Conservation (phyloP, 2,329 filamentous ascomycete species). For the Sporothrix variecibatus region DNA sequence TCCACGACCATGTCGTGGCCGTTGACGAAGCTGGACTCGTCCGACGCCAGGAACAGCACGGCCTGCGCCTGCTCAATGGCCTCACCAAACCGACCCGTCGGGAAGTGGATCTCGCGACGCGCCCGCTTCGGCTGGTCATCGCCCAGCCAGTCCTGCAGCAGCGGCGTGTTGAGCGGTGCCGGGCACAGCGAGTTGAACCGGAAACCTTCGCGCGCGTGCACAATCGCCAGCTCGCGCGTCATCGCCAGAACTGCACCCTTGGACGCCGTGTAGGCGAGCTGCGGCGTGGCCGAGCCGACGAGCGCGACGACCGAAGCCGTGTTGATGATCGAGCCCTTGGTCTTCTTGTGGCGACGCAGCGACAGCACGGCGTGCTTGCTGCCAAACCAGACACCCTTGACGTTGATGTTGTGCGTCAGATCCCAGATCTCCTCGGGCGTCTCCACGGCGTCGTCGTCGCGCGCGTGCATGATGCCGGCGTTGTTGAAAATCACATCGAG, state of each 20-base stretch:
- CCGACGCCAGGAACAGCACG: constrained; percentile 82
- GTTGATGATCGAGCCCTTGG: constrained; percentile 82
- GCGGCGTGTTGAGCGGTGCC: constrained; percentile 86
- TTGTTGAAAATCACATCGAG: constrained; percentile 96
- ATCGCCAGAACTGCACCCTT: constrained; percentile 91
- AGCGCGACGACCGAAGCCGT: constrained; percentile 87
- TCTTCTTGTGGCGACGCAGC: constrained; percentile 78
- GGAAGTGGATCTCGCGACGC: constrained; percentile 87
- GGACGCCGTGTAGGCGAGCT: constrained; percentile 89
- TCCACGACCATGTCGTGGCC: constrained; percentile 93
- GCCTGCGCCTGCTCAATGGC: constrained; percentile 92
- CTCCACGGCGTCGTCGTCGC: constrained; percentile 76
- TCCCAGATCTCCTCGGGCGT: constrained; percentile 94
- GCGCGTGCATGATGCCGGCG: constrained; percentile 91
- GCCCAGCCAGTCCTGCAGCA: constrained; percentile 91
- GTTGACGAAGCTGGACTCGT: constrained; percentile 88
- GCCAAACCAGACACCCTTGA: constrained; percentile 97
- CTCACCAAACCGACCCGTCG: constrained; percentile 83
- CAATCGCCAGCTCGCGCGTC: constrained; percentile 87
- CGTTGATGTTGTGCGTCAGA: constrained; percentile 89
- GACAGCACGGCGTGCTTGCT: constrained; percentile 87
- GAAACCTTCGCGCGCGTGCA: constrained; percentile 85
- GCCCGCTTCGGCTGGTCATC: constrained; percentile 80
- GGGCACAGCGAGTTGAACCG: constrained; percentile 91
- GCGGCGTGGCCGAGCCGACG: constrained; percentile 82